Percentiles rank a stretch among this genome's conserved stretches.
Evolutionary conservation across 169 alveolate genomes (phyloP).

Genomic region (Pseudocohnilembus persalinus): DNA sequence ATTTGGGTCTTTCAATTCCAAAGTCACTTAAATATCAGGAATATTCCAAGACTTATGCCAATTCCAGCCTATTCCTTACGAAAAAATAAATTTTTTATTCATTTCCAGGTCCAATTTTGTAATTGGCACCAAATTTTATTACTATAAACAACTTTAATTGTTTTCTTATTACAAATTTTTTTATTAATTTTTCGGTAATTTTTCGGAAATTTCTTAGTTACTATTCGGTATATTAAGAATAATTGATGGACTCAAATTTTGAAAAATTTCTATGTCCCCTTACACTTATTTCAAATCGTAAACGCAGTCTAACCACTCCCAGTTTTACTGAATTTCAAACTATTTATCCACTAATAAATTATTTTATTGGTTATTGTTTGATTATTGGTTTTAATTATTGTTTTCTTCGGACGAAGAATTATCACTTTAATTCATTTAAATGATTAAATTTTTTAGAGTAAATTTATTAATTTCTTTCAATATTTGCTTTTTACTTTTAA

Average conservation of each 20-base stretch:
- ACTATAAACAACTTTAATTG: no score
- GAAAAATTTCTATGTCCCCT: slow-evolving; percentile 36
- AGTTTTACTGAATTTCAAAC: no score
- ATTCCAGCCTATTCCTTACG: slow-evolving; percentile 52
- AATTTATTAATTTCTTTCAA: no score
- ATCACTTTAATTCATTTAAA: not conserved
- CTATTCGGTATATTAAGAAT: slow-evolving; percentile 27
- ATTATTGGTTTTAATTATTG: not conserved
- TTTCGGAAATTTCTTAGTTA: not conserved
- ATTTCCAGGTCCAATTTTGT: slow-evolving; percentile 40
- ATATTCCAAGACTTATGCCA: slow-evolving; percentile 71
- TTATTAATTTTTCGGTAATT: not conserved
- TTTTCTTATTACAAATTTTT: no score
- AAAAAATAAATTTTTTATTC: slow-evolving; percentile 41
- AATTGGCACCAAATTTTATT: slow-evolving; percentile 42
- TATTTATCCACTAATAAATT: no score
- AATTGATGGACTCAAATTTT: slow-evolving; percentile 43
- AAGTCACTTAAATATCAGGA: slow-evolving; percentile 51
- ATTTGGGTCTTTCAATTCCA: slow-evolving; percentile 54
- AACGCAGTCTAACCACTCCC: slow-evolving; percentile 51
- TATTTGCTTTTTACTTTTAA: no score
- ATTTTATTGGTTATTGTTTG: no score
- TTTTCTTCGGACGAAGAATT: not conserved
- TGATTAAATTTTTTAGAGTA: no score
- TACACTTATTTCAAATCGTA: slow-evolving; percentile 40